Evolutionary conservation across 306 rosid species (phyloP).

Genomic region (Neltuma alba): DNA sequence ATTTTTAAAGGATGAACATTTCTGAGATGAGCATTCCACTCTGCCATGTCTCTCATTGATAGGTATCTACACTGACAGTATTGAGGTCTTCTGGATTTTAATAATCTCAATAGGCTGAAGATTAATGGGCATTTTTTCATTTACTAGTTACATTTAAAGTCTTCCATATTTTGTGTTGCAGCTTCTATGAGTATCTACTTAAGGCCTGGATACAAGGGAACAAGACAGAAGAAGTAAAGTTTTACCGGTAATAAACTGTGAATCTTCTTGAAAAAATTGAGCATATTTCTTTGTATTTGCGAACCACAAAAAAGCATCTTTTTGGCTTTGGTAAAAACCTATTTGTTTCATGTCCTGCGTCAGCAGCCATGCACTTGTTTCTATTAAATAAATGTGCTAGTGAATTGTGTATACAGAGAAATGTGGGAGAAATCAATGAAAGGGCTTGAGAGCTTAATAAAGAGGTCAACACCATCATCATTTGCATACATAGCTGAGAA

Average conservation of each 20-base stretch:
- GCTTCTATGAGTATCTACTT: constrained; percentile 72
- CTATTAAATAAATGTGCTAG: constrained; percentile 14
- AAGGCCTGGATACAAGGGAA: constrained; percentile 77
- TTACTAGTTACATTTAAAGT: constrained; percentile 8
- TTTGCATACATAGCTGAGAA: constrained; percentile 57
- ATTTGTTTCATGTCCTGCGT: not conserved
- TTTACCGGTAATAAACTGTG: constrained; percentile 55
- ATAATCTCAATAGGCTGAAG: constrained; percentile 14
- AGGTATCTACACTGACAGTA: constrained; percentile 9
- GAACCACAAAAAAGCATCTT: not conserved
- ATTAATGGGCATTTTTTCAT: constrained; percentile 13
- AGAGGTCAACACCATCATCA: constrained; percentile 61
- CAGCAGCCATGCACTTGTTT: constrained; percentile 17
- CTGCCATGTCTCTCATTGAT: constrained; percentile 25
- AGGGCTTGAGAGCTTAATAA: constrained; percentile 60
- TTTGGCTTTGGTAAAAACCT: constrained; percentile 2
- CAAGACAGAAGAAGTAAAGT: constrained; percentile 56
- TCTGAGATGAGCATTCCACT: constrained; percentile 16
- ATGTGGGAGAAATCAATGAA: constrained; percentile 77
- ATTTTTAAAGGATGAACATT: constrained; percentile 25
- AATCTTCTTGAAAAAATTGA: constrained; percentile 9
- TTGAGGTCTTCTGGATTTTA: constrained; percentile 11
- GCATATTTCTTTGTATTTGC: constrained; percentile 18
- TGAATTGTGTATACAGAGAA: constrained; percentile 52
- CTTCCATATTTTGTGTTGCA: constrained; percentile 40